These are phyloP conservation scores for Aspergillus unguis DNA, from an alignment of 2,329 filamentous ascomycete species.

Conservation along the genomic window DNA sequence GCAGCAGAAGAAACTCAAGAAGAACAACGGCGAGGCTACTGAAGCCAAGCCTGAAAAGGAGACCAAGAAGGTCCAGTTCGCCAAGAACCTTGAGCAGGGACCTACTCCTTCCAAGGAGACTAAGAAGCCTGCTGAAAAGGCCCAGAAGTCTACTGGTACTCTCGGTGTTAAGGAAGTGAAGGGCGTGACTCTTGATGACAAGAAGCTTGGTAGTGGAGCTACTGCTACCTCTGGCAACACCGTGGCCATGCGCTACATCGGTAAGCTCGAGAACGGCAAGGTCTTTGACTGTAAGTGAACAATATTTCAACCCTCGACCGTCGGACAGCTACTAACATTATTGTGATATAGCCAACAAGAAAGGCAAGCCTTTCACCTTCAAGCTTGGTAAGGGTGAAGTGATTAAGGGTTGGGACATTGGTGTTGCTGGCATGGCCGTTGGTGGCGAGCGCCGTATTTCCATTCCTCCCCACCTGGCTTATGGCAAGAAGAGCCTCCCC, in stretches of 20 bases:
- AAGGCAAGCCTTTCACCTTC: slow-evolving; percentile 95
- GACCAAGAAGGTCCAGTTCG: slow-evolving; percentile 97
- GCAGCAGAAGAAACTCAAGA: slow-evolving; percentile 97
- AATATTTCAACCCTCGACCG: neutral
- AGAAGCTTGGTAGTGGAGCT: slow-evolving; percentile 82
- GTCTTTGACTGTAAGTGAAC: slow-evolving; percentile 78
- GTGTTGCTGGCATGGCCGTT: slow-evolving; percentile 84
- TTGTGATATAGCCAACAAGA: slow-evolving; percentile 76
- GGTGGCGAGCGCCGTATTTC: slow-evolving; percentile 91
- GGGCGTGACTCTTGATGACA: slow-evolving; percentile 92
- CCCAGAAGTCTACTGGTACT: slow-evolving; percentile 53
- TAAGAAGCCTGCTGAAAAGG: slow-evolving; percentile 34
- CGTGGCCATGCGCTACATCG: slow-evolving; percentile 95
- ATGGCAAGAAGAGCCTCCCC: slow-evolving; percentile 77
- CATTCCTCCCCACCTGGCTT: slow-evolving; percentile 82
- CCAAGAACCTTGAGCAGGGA: slow-evolving; percentile 97
- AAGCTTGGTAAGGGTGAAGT: slow-evolving; percentile 92
- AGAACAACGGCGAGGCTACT: slow-evolving; percentile 86
- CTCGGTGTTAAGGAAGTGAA: slow-evolving; percentile 74
- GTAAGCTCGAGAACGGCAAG: slow-evolving; percentile 91
- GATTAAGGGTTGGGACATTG: slow-evolving; percentile 98
- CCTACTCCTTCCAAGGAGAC: slow-evolving; percentile 67
- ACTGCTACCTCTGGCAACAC: slow-evolving; percentile 86
- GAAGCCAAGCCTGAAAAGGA: slow-evolving; percentile 52
- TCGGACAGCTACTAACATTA: slow-evolving; percentile 4